These are phyloP conservation scores for Wickerhamomyces sp. DNA, from an alignment of 1,139 yeast species.

Conservation along the genomic window DNA sequence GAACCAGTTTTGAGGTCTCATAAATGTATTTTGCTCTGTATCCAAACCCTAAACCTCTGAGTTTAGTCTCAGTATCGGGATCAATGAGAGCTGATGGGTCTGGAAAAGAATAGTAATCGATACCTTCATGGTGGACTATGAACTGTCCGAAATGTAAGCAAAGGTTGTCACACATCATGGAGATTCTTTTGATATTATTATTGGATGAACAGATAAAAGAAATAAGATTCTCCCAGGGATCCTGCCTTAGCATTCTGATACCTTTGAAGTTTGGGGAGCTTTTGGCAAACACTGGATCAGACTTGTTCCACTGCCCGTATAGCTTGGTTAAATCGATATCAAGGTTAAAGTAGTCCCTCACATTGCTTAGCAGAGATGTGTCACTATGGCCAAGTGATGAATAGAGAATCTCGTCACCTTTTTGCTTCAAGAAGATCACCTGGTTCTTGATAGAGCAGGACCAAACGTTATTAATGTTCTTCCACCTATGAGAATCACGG, in stretches of 20 bases:
- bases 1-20: slow-evolving; percentile 60
- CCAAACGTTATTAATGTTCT: slow-evolving; percentile 54
- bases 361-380: slow-evolving; percentile 33
- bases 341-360: slow-evolving; percentile 69
- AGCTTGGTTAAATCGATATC: slow-evolving; percentile 48
- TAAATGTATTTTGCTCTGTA: slow-evolving; percentile 87
- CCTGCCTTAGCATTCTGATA: slow-evolving; percentile 79
- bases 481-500: slow-evolving; percentile 40
- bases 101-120: slow-evolving; percentile 72
- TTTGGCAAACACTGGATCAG: slow-evolving; percentile 45
- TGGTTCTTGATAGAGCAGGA: slow-evolving; percentile 47
- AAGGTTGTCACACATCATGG: slow-evolving; percentile 84
- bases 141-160: slow-evolving; percentile 68
- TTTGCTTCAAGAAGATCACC: slow-evolving; percentile 50
- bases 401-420: slow-evolving; percentile 22
- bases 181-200: slow-evolving; percentile 88
- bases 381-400: slow-evolving; percentile 24
- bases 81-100: slow-evolving; percentile 43
- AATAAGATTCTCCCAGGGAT: slow-evolving; percentile 93
- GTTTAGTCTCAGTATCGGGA: slow-evolving; percentile 34
- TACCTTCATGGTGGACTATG: slow-evolving; percentile 51
- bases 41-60: slow-evolving; percentile 67
- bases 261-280: slow-evolving; percentile 48
- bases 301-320: slow-evolving; percentile 55
- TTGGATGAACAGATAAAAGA: slow-evolving; percentile 95